Evolutionary conservation across 2,329 filamentous ascomycete genomes (phyloP), one percentile per base, ranked within the genome.

Genomic region (Phialophora tarda): DNA sequence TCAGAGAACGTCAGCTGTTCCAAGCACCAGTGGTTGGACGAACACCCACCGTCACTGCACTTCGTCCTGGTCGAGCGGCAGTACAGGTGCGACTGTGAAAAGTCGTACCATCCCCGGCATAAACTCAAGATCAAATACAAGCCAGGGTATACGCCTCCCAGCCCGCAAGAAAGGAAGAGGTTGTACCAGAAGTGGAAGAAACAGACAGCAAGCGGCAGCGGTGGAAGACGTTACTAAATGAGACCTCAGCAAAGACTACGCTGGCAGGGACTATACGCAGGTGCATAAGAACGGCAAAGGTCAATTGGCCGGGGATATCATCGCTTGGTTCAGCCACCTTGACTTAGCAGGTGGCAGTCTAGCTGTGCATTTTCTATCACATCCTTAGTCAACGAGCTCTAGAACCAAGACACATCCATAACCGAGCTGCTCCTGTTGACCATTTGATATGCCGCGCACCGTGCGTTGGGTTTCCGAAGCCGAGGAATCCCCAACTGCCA

Each of bases 1-100:
- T 44, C 17, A n/a, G 38, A 44, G 17, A 26, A 24, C 14, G 24
- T 26, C 48, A 26, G 48, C 23, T 24, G 48, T 28, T 51, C 48
- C 23, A 51, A 55, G n/a, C 53, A 55, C 17, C 53, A 21, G 11
- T 34, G 28, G 53, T 11, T 28, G 24, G 53, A 30, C 3, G 53
- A 55, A 28, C 11, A 17, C 4, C 24, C 12, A n/a, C 28, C 24
- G n/a, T 5, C 53, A 28, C 44, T n/a, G 4, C 47, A 50, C 47
- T 41, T 53, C 47, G 58, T 61, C 32, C 30, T 53, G 34, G 32
- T 61, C 28, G 17, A 53, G 48, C 58, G 47, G 17, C 24, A 50
- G n/a, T 32, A 26, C 58, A 17, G 58, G 12, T 61, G 58, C 28
- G 26, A 53, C n/a, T 61, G 58, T 47, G 58, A 61, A 23, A 30